Base-by-base conservation (phyloP, 1,284 basidiomycete species). In the Farysia itapuensis region DNA sequence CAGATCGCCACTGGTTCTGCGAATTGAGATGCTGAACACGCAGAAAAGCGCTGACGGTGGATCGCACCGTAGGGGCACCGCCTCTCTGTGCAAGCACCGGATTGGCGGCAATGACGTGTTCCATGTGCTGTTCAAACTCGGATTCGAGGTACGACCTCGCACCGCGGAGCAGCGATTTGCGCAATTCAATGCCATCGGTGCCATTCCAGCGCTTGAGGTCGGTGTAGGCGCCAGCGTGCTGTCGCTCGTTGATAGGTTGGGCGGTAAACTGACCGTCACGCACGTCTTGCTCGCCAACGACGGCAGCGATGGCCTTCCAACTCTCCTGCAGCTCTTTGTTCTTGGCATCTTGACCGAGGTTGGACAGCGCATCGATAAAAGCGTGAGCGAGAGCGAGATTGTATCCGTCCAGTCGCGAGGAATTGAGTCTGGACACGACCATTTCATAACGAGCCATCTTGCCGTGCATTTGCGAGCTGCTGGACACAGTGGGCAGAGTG, bases 11-110 rank as follows among this genome's bases (percentile, higher is more conserved):
- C 18, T 57, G 42, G 12, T 64, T 59, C 22, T 72, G 64, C n/a
- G 56, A 58, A 35, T 50, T 67, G 35, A 64, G 61, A 34, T 69
- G 64, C 19, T 64, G 56, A 6, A 70, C 70, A 11, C 73, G 67
- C 18, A 74, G 44, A 40, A 73, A 75, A 4, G 72, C 73, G 9
- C 54, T 48, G 25, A 96, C 85, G 75, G 89, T 91, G 80, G 96
- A 95, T 16, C 85, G 81, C 12, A 92, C 82, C 43, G 88, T 90
- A 0, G 94, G 95, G 45, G 92, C 86, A 23, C 94, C 94, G 21
- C 95, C 95, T 4, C 97, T 81, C 35, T 85, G 82, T 2, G 94
- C 94, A 67, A 95, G 88, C 45, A 85, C 82, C 0, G 91, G 89
- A 19, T 89, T 81, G 8, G 87, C 82, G 44, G 88, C 86, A n/a